Conservation (phyloP, 768 basidiomycete species). For the Suillus spraguei region DNA sequence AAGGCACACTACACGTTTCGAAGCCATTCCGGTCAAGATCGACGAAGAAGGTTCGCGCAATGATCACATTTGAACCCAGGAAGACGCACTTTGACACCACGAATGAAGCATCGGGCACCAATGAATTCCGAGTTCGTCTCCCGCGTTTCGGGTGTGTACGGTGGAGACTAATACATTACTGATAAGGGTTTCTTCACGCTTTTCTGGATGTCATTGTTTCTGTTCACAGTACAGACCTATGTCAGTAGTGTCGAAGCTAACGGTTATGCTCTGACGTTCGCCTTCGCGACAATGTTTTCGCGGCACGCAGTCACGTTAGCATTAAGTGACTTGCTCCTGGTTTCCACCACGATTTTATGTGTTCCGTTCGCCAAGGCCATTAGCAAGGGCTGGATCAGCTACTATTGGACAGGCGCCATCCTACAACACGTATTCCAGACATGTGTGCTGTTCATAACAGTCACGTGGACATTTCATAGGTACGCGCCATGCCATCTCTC, state of each 20-base stretch:
- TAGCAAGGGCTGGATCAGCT: constrained; percentile 77
- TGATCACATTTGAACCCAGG: constrained; percentile 86
- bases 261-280: constrained; percentile 76
- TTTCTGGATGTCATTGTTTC: constrained; percentile 90
- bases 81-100: constrained; percentile 83
- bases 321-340: constrained; percentile 80
- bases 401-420: constrained; percentile 73
- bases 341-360: constrained; percentile 71
- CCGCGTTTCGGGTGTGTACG: neutral
- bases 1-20: constrained; percentile 73
- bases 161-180: constrained; percentile 1
- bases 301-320: constrained; percentile 83
- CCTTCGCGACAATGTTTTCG: constrained; percentile 87
- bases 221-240: constrained; percentile 80
- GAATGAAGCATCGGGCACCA: constrained; percentile 71
- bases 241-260: constrained; percentile 74
- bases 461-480: constrained; percentile 93
- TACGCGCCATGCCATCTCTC: constrained; percentile 27
- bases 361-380: constrained; percentile 84
- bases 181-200: constrained; percentile 88
- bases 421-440: constrained; percentile 86
- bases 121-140: constrained; percentile 76
- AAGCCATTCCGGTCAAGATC: constrained; percentile 73
- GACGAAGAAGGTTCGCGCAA: constrained; percentile 77
- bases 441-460: constrained; percentile 64